A percentile compares a stretch with the other conserved stretches of the same genome.
Evolutionary conservation across 768 basidiomycete species (phyloP).

Genomic region (Gloeostereum incarnatum): DNA sequence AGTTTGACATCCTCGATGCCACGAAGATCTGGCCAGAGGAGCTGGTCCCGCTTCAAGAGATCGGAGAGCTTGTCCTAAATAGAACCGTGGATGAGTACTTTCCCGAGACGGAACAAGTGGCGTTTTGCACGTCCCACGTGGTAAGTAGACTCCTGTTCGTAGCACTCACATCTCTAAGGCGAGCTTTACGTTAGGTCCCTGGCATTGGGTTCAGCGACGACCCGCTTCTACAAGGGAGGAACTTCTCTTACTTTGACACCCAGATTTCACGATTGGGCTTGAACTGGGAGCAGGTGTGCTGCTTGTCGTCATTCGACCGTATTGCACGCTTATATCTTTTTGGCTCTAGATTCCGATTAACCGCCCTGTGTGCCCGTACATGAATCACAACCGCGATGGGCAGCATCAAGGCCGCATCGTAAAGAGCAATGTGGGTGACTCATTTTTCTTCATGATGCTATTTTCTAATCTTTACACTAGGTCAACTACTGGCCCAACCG

Average conservation of each 20-base stretch:
- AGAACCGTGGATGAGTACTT: slow-evolving; percentile 69
- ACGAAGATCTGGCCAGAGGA: slow-evolving; percentile 87
- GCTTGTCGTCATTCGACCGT: no score
- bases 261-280: slow-evolving; percentile 73
- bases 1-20: slow-evolving; percentile 82
- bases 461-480: not conserved
- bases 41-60: slow-evolving; percentile 62
- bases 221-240: slow-evolving; percentile 75
- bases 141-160: no score
- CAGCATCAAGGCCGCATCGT: slow-evolving; percentile 45
- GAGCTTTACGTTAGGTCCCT: no score
- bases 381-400: slow-evolving; percentile 64
- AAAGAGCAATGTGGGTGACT: slow-evolving; percentile 38
- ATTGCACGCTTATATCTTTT: not conserved
- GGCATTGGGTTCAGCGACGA: slow-evolving; percentile 70
- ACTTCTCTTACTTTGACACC: slow-evolving; percentile 85
- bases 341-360: slow-evolving; percentile 74
- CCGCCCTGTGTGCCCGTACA: slow-evolving; percentile 64
- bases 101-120: slow-evolving; percentile 81
- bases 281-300: slow-evolving; percentile 64
- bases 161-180: slow-evolving; percentile 60
- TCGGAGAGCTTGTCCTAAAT: slow-evolving; percentile 68
- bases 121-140: slow-evolving; percentile 73
- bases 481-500: slow-evolving; percentile 83
- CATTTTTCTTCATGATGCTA: no score